Evolutionary conservation across 495 filamentous ascomycete genomes (phyloP), one percentile per base, ranked within the genome.

Genomic region (Aspergillus sparsus): DNA sequence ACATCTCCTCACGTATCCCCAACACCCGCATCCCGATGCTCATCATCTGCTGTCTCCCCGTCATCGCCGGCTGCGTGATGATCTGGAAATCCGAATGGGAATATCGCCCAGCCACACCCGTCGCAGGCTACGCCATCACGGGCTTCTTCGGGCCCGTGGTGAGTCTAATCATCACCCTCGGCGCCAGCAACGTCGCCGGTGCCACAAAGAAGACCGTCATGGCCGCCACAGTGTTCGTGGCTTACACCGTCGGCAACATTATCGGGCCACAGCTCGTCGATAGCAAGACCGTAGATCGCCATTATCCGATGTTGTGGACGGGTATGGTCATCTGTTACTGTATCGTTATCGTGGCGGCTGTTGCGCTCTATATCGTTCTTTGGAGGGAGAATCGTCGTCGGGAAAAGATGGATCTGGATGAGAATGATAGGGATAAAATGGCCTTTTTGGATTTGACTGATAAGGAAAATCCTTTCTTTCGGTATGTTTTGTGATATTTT

Each of bases 161-260:
- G 0, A 84, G 80, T 32, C 71, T 90, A 33, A 84, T 85, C 46
- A 87, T 91, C 55, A 85, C 82, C 0, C 63, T 89, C 1, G 87
- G 87, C 0, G 89, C 88, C 68, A 81, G 82, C 15, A 91, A 92
- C 62, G 83, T 92, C 0, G 89, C 89, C 1, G 89, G 89, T 0
- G 83, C 87, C 15, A 92, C 88, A 7, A 93, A 93, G 71, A 91
- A 91, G 75, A 85, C 83, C 56, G 80, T 86, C 61, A 90, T 86
- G 78, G 85, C 87, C 0, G 84, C 86, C 0, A 84, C 84, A 2
- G 87, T 89, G 32, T 92, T 91, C 61, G 86, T 89, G 0, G 87
- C 86, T 0, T 90, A 91, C 68, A 87, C 85, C 50, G 84, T 90
- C 3, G 89, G 89, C 15, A 86, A 87, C 60, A 90, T 90, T 50